Evolutionary conservation across 768 basidiomycete species (phyloP), one percentile per base, ranked within the genome.

Genomic region (Naganishia antarctica): DNA sequence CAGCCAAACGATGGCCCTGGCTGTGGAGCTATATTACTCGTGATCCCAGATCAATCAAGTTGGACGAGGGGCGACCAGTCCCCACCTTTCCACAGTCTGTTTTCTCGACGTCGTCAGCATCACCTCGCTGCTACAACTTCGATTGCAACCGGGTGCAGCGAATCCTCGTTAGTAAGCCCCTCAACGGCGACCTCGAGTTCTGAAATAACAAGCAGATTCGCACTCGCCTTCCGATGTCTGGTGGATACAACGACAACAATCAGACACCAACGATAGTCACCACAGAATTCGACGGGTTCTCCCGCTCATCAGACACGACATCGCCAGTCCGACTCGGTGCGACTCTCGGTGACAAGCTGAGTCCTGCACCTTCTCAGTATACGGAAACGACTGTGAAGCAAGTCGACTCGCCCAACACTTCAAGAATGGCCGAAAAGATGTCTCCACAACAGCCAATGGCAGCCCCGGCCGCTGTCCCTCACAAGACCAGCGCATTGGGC

Each of bases 401-500:
- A 16, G 53, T 57, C 37, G 53, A 57, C n/a, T 57, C 53, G 21
- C 1, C n/a, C 37, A 40, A 21, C 53, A 57, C 53, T 15, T 34
- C 50, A 2, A 34, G 21, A 11, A 34, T 51, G 34, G 21, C 21
- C 11, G 53, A 57, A 40, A 57, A 57, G 50, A n/a, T n/a, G n/a
- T n/a, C n/a, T n/a, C 31, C 50, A 28, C 18, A 13, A n/a, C 32
- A n/a, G 26, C 53, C 50, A 11, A 40, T 5, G 16, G 34, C 53
- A 13, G 53, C 40, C 15, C 41, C 50, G 3, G 49, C 62, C n/a
- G 62, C 62, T 9, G 26, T 23, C 11, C 40, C 40, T 13, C 62
- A 41, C 50, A 63, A 63, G 44, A 50, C 49, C 21, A 43, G 44
- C 40, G 49, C 62, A 16, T 28, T 63, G 50, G 44, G 49, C 16